These are phyloP conservation scores for Pseudogymnoascus destructans DNA, from an alignment of 2,329 filamentous ascomycete species.

Conservation along the genomic window DNA sequence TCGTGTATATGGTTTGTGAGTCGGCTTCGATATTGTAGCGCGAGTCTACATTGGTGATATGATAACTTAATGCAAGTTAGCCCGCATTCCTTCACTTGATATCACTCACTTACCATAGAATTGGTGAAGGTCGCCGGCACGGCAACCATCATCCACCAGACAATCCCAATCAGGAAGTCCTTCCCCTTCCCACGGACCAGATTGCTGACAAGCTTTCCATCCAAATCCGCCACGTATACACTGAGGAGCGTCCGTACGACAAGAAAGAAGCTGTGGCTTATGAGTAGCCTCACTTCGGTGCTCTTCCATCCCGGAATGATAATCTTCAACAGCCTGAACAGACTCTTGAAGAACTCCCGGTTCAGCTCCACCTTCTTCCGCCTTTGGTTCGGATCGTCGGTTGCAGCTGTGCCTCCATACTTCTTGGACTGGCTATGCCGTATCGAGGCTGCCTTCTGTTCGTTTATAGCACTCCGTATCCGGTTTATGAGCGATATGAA, in stretches of 20 bases:
- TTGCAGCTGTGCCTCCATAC: conserved; percentile 37
- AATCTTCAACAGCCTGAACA: conserved; percentile 68
- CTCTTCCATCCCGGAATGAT: conserved; percentile 83
- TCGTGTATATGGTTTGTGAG: conserved; percentile 93
- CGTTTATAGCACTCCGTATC: conserved; percentile 78
- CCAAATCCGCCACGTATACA: conserved; percentile 89
- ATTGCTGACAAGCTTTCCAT: conserved; percentile 83
- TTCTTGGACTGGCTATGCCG: conserved; percentile 48
- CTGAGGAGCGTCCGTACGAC: conserved; percentile 85
- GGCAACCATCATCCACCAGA: conserved; percentile 98
- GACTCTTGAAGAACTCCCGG: conserved; percentile 56
- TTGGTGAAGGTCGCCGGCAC: conserved; percentile 96
- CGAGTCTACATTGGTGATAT: conserved; percentile 91
- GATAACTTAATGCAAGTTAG: conserved; percentile 48
- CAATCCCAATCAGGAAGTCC: conserved; percentile 75
- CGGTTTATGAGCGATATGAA: conserved; percentile 72
- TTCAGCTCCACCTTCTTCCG: conserved; percentile 85
- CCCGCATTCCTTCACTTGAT: background rate
- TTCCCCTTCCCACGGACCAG: conserved; percentile 82
- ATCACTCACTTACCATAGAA: conserved; percentile 62
- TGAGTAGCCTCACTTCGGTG: conserved; percentile 72
- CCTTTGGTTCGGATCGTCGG: conserved; percentile 26
- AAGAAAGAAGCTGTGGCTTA: conserved; percentile 88
- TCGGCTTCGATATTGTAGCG: conserved; percentile 81
- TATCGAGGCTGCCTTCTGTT: conserved; percentile 74